Conservation (phyloP, 2,329 filamentous ascomycete species). For the Emydomyces testavorans region DNA sequence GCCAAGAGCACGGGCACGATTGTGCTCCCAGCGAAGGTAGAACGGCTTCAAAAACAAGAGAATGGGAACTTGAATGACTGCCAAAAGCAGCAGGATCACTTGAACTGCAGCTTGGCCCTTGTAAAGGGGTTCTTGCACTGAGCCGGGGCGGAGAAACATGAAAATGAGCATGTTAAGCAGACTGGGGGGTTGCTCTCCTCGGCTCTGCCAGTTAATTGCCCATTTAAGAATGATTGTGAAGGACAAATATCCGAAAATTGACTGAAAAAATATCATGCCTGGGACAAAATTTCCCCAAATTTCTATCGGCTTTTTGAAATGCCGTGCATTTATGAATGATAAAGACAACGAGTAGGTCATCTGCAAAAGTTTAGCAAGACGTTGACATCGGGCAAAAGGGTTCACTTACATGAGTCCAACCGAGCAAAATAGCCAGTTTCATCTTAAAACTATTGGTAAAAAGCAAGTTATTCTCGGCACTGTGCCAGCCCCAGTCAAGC, state of each 20-base stretch:
- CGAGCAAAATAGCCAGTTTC: constrained; percentile 96
- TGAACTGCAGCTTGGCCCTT: constrained; percentile 65
- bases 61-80: constrained; percentile 75
- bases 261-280: constrained; percentile 99
- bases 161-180: constrained; percentile 98
- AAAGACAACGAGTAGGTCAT: constrained; percentile 98
- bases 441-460: constrained; percentile 99
- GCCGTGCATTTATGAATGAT: constrained; percentile 81
- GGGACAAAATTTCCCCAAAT: constrained; percentile 96
- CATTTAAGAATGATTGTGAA: constrained; percentile 96
- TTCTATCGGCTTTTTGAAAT: constrained; percentile 91
- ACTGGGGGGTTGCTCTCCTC: constrained; percentile 61
- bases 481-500: constrained; percentile 93
- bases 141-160: constrained; percentile 92
- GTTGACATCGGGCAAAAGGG: not conserved
- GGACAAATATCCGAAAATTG: constrained; percentile 93
- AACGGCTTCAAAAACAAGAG: constrained; percentile 91
- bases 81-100: constrained; percentile 65
- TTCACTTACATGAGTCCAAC: constrained; percentile 64
- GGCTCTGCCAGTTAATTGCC: constrained; percentile 72
- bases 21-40: constrained; percentile 89
- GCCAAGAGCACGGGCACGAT: constrained; percentile 71
- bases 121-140: constrained; percentile 58
- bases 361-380: constrained; percentile 21
- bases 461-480: constrained; percentile 82